phyloP scores from a whole-genome alignment of 768 basidiomycete species.

The Leccinum truebloodii region DNA sequence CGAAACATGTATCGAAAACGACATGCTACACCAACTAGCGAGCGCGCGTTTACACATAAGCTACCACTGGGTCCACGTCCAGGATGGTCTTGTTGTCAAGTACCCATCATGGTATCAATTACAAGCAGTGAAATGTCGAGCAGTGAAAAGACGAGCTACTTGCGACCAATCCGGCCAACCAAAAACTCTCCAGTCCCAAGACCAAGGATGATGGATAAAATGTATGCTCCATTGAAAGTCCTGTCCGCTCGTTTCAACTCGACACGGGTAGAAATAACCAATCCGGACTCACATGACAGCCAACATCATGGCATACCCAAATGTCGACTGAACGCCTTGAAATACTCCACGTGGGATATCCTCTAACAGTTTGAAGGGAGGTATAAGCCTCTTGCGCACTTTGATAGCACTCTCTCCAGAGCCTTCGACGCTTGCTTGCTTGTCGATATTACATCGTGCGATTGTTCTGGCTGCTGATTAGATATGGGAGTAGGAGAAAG shows the following conservation, averaged over 20 bases:
- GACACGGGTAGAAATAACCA: not conserved
- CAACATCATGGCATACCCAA: slow-evolving; percentile 78
- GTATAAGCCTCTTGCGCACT: slow-evolving; percentile 31
- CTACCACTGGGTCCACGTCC: too few relatives aligned
- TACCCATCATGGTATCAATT: not conserved
- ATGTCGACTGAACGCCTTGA: slow-evolving; percentile 58
- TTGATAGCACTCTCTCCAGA: not conserved
- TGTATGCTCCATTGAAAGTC: slow-evolving; percentile 81
- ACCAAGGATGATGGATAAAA: slow-evolving; percentile 72
- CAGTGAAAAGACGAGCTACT: not conserved
- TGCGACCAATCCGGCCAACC: slow-evolving; percentile 56
- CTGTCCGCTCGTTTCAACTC: slow-evolving; percentile 40
- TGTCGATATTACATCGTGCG: not conserved
- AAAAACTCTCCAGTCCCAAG: slow-evolving; percentile 72
- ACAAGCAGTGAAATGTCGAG: not conserved
- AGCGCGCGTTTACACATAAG: not conserved
- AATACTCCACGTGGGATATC: slow-evolving; percentile 73
- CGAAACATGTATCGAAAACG: not conserved
- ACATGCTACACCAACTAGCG: not conserved
- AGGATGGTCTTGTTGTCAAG: not conserved
- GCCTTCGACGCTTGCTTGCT: slow-evolving; percentile 3
- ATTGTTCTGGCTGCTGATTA: slow-evolving; percentile 15
- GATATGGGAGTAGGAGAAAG: not conserved
- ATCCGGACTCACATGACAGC: slow-evolving; percentile 63
- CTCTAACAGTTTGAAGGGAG: slow-evolving; percentile 66